These are phyloP conservation scores for Mycena latifolia DNA, from an alignment of 768 basidiomycete species.

Conservation along the genomic window DNA sequence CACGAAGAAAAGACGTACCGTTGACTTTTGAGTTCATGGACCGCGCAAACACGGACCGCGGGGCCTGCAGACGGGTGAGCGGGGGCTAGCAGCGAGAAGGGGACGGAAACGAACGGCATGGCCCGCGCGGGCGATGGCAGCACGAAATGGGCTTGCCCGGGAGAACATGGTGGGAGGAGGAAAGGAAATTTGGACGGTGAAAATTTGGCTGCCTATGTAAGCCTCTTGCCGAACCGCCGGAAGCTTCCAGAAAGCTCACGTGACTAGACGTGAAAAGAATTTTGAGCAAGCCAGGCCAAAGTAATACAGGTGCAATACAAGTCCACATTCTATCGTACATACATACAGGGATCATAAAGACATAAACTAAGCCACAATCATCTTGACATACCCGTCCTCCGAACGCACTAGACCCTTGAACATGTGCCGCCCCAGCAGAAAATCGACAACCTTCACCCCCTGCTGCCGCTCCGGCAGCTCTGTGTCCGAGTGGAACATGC, in stretches of 20 bases:
- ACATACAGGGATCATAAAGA: constrained; percentile 7
- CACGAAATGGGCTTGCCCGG: constrained; percentile 70
- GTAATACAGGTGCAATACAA: too few relatives aligned
- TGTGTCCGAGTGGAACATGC: constrained; percentile 5
- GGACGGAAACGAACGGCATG: constrained; percentile 71
- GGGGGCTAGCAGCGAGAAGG: neutral
- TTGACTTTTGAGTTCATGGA: constrained; percentile 97
- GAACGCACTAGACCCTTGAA: constrained; percentile 63
- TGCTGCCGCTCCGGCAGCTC: constrained; percentile 55
- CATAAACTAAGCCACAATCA: constrained; percentile 39
- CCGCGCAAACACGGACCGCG: constrained; percentile 83
- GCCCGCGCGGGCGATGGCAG: constrained; percentile 69
- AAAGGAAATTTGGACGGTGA: constrained; percentile 62
- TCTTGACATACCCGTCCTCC: constrained; percentile 52
- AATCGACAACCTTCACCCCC: constrained; percentile 74
- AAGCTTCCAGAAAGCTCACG: constrained; percentile 27
- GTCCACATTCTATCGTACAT: too few relatives aligned
- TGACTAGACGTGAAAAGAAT: constrained; percentile 6
- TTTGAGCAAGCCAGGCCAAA: too few relatives aligned
- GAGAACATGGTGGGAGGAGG: constrained; percentile 76
- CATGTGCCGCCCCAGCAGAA: constrained; percentile 58
- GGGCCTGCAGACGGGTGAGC: constrained; percentile 57
- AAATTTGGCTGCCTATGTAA: constrained; percentile 48
- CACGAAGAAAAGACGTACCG: constrained; percentile 59
- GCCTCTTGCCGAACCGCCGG: constrained; percentile 36